phyloP scores from a whole-genome alignment of 148 eudicot genomes.

The Vaccinium macrocarpon region DNA sequence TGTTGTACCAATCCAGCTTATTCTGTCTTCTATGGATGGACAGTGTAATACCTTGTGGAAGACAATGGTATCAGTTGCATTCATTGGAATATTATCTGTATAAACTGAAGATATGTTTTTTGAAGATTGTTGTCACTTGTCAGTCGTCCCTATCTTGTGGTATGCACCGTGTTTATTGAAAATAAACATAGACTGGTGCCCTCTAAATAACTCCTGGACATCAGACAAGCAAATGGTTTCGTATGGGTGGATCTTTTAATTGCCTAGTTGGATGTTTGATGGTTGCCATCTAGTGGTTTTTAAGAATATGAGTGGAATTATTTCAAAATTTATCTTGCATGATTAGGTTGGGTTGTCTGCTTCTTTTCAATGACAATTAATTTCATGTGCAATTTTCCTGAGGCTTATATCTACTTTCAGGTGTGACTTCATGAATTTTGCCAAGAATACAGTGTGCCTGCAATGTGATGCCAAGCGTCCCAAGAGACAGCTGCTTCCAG shows the following conservation, averaged over 20 bases:
- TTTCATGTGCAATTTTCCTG: constrained; percentile 16
- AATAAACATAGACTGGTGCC: background rate
- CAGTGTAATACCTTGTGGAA: background rate
- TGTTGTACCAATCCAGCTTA: background rate
- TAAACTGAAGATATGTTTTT: background rate
- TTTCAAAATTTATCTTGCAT: background rate
- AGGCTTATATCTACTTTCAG: constrained; percentile 39
- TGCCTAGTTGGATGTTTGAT: background rate
- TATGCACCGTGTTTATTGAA: background rate
- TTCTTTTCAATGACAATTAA: background rate
- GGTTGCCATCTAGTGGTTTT: background rate
- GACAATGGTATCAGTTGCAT: background rate
- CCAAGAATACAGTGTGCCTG: constrained; percentile 83
- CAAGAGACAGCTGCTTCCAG: constrained; percentile 94
- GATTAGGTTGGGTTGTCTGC: background rate
- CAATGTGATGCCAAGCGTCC: constrained; percentile 99
- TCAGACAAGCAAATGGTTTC: background rate
- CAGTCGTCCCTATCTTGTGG: background rate
- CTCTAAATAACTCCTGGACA: background rate
- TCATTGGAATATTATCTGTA: background rate
- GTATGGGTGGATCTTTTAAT: background rate
- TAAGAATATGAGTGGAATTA: background rate
- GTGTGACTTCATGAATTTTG: constrained; percentile 98
- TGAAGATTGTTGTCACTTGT: background rate
- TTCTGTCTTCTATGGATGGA: background rate